phyloP scores from a whole-genome alignment of 495 filamentous ascomycete species.

The Chaetomium fimeti region DNA sequence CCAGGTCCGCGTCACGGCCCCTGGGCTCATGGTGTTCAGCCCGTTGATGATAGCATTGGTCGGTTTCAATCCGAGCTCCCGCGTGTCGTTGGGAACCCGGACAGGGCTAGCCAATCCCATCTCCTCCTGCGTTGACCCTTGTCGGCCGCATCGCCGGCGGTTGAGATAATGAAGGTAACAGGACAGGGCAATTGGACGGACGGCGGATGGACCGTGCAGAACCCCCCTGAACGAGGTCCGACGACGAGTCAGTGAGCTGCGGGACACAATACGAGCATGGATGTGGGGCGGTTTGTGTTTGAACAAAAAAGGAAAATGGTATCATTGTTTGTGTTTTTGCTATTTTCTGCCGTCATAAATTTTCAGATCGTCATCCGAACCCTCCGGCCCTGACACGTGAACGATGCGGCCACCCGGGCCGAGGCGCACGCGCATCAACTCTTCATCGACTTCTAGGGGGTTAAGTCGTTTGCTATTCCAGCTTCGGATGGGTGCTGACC shows the following conservation, averaged over 20 bases:
- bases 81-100: background rate
- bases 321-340: constrained; percentile 2
- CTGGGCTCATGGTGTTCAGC: background rate
- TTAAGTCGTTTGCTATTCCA: background rate
- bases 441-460: background rate
- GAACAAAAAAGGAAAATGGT: background rate
- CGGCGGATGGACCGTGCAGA: background rate
- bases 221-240: background rate
- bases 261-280: no score
- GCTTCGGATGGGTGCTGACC: background rate
- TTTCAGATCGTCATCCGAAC: constrained; percentile 1
- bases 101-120: background rate
- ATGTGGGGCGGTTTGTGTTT: background rate
- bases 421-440: background rate
- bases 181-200: background rate
- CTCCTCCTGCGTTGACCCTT: background rate
- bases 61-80: constrained; percentile 6
- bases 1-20: background rate
- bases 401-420: background rate
- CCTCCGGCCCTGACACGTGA: background rate
- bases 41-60: background rate
- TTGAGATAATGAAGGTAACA: no score
- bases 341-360: background rate
- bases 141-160: background rate
- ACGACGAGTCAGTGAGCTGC: no score